Percentiles rank a stretch among this genome's conserved stretches.
Conservation (phyloP, 2,329 filamentous ascomycete species). For the Dendryphion nanum region DNA sequence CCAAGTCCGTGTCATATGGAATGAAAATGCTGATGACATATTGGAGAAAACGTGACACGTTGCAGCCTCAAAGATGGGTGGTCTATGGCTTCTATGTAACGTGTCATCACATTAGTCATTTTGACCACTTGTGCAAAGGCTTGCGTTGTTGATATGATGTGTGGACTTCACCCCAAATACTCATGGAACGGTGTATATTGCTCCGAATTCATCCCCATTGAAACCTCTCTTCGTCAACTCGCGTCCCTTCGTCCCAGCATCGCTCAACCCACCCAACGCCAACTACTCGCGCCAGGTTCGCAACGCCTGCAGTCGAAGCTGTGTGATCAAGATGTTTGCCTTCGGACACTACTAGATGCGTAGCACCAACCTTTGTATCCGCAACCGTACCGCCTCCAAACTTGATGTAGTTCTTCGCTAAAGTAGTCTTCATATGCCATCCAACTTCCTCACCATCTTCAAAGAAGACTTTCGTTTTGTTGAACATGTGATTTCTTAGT, state of each 20-base stretch:
- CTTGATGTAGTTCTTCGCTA: constrained; percentile 57
- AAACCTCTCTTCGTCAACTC: constrained; percentile 66
- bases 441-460: constrained; percentile 6
- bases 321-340: constrained; percentile 37
- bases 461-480: constrained; percentile 22
- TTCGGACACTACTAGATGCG: constrained; percentile 66
- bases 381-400: constrained; percentile 68
- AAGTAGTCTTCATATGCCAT: constrained; percentile 32
- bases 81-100: too few species aligned
- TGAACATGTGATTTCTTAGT: constrained; percentile 33
- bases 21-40: too few species aligned
- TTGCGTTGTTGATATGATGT: too few species aligned
- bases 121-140: too few species aligned
- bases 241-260: constrained; percentile 75
- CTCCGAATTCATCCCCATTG: constrained; percentile 34
- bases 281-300: constrained; percentile 67
- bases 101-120: too few species aligned
- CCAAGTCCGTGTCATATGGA: too few species aligned
- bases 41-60: too few species aligned
- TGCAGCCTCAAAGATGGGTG: too few species aligned
- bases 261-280: constrained; percentile 70
- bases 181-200: too few species aligned
- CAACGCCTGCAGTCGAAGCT: too few species aligned
- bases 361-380: constrained; percentile 57
- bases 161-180: too few species aligned